Evolutionary conservation across 2,329 filamentous ascomycete genomes (phyloP), one percentile per base, ranked within the genome.

Genomic region (Fusarium virguliforme): DNA sequence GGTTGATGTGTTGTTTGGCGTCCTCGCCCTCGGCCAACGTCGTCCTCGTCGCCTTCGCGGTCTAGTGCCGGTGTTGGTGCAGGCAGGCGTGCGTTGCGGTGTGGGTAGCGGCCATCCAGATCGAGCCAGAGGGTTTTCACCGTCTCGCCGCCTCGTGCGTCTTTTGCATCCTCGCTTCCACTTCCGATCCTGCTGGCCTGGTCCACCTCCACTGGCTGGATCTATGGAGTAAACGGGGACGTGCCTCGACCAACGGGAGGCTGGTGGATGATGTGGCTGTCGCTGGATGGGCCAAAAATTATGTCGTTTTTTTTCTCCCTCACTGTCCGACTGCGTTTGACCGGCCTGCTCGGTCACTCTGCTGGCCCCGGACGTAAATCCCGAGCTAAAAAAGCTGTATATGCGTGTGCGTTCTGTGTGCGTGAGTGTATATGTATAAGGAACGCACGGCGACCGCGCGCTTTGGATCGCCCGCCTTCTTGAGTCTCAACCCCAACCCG

Each of bases 241-340:
- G 59, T 66, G 68, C 68, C 34, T 66, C 67, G 70, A 67, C 66
- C 71, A 74, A 70, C 68, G 60, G 60, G 65, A 65, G 64, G 46
- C 55, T 55, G 61, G 65, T 74, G 74, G 72, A 70, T 73, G 74
- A 75, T 75, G 74, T 75, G 74, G 74, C 74, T 75, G 70, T 53
- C 73, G 70, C 65, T 75, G 73, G 74, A 75, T 75, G 74, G 73
- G 68, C 50, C 46, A 58, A 60, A 60, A 56, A 65, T 61, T 54
- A 60, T 46, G 62, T 71, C 68, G 60, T 62, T 72, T 58, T 71
- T 72, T 70, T 56, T 67, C 50, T 70, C 40, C 43, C 51, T 62
- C 57, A 48, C 24, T 48, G 43, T 30, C 24, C 30, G 43, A 55
- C 60, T 67, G 54, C 60, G 28, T 48, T 63, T 55, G 61, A 68